Base-by-base conservation (phyloP, 352 stramenopile species). In the Aphanomyces invadans region DNA sequence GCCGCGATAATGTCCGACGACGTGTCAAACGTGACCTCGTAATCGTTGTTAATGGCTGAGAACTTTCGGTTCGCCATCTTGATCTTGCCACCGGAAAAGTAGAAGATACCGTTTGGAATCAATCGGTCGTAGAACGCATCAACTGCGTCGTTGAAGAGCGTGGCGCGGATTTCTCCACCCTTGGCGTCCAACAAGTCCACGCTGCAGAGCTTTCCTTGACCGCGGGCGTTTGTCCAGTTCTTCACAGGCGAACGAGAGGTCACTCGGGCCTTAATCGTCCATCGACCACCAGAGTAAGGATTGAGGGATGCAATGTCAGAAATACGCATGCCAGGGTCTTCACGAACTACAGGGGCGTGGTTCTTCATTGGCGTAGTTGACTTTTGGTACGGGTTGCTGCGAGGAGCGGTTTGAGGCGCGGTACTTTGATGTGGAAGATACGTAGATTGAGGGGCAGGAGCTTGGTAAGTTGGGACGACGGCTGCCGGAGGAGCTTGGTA, bases 141-240 rank as follows among this genome's bases (percentile, higher is more conserved):
- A 17, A 98, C 95, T 0, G 88, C 93, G 56, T 99, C 97, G 69
- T 99, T 98, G 77, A 99, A 99, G 71, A 99, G 97, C 23, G 97
- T 99, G 52, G 81, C 95, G 49, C 95, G 89, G 63, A 99, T 98
- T 77, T 99, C 97, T 21, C 88, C 91, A 29, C 93, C 96, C 32
- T 90, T 89, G 23, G 82, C 76, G 74, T 99, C 97, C 32, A 99
- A 75, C 31, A 99, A 76, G 67, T 98, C 95, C 33, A 98, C 79
- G 61, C 82, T 97, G 72, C 98, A 99, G 0, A 99, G 85, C 69
- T 93, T 95, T 57, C 97, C 97, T 65, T 98, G 92, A 4, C 96
- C 96, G 54, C 94, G 92, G 29, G 89, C 83, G 74, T 99, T 99
- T 67, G 75, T 95, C 95, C 96, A 99, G 60, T 90, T 93, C 64